phyloP scores from a whole-genome alignment of 2,329 filamentous ascomycete genomes.

The Trichoderma arundinaceum region DNA sequence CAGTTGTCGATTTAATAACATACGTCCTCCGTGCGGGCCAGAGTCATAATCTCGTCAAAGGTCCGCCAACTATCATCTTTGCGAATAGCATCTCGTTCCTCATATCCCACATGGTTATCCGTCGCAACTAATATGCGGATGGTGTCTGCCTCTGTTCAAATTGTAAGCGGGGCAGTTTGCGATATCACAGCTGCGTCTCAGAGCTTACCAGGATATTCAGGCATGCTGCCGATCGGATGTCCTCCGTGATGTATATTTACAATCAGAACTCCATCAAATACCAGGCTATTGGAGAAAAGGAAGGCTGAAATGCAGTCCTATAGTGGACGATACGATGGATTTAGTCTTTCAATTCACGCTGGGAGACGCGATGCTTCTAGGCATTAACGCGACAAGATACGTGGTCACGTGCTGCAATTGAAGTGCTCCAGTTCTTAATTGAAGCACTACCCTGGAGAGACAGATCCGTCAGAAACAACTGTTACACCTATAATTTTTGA shows the following conservation, averaged over 20 bases:
- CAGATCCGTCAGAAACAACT: too few species aligned
- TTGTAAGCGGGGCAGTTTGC: conserved; percentile 28
- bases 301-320: background rate
- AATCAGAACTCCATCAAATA: background rate
- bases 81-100: conserved; percentile 90
- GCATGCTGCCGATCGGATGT: conserved; percentile 35
- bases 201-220: conserved; percentile 42
- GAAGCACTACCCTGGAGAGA: background rate
- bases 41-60: conserved; percentile 92
- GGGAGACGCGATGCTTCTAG: conserved; percentile 30
- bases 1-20: conserved; percentile 34
- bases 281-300: background rate
- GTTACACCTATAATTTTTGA: too few species aligned
- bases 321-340: background rate
- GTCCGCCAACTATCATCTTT: conserved; percentile 96
- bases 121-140: conserved; percentile 94
- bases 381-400: conserved; percentile 39
- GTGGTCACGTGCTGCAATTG: conserved; percentile 40
- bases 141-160: conserved; percentile 68
- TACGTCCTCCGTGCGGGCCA: conserved; percentile 83
- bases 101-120: conserved; percentile 97
- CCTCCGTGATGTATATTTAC: background rate
- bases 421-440: background rate
- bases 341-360: conserved; percentile 7
- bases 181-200: background rate